Evolutionary conservation across 2,329 filamentous ascomycete genomes (phyloP), one percentile per base, ranked within the genome.

Genomic region (Diplocarpon mali): DNA sequence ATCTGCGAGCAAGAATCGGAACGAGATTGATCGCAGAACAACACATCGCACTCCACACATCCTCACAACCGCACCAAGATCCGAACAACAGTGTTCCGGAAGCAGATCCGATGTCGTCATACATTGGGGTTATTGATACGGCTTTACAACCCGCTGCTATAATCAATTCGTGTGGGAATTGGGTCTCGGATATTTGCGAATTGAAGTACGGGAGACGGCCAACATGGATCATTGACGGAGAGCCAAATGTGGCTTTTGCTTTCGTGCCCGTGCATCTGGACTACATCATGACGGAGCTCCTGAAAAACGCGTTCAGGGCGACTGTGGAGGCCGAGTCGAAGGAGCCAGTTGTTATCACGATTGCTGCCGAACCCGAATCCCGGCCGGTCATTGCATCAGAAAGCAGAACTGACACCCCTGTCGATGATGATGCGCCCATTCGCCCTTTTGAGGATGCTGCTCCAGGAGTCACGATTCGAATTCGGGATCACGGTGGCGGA

Each of bases 301-400:
- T 98, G 47, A 98, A 98, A 65, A 98, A 98, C 60, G 86, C 89
- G 1, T 98, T 96, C 68, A 79, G 92, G 35, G 90, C 92, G 3
- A 93, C 87, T 0, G 80, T 96, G 9, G 92, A 98, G 65, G 81
- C 80, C n/a, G 80, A 77, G 58, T 82, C 84, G 54, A 73, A 76
- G 35, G 84, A 94, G 53, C 86, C 90, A 1, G 73, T 98, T 34
- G 85, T 95, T 53, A 81, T 96, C 48, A 98, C 92, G 12, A 92
- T 98, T 50, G 90, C 90, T 0, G 85, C 76, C 0, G 75, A 80
- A 53, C 56, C 57, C 27, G 52, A 56, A 37, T 38, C 60, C 9
- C 30, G 15, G 20, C 38, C 42, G 28, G 32, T 20, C 34, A 31
- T 27, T 7, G 29, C 14, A 32, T 27, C 29, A 15, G 27, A 35